phyloP scores from a whole-genome alignment of 208 protist genomes.

The Leishmania gerbilli region DNA sequence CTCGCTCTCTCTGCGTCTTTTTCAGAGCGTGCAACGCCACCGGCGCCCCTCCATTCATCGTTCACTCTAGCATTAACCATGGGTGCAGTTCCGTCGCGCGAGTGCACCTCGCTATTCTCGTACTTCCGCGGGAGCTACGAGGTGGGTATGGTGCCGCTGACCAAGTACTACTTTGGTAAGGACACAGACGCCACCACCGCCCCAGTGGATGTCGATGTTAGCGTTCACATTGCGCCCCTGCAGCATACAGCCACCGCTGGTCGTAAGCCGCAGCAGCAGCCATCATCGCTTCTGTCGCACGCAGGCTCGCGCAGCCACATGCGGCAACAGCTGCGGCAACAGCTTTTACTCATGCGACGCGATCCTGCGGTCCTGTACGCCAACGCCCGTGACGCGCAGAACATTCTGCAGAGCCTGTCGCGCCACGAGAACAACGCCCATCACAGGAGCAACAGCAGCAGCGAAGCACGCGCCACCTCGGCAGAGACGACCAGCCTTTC shows the following conservation, averaged over 20 bases:
- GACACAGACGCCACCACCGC: slow-evolving; percentile 13
- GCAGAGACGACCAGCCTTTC: neutral
- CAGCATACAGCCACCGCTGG: neutral
- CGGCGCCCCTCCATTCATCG: neutral
- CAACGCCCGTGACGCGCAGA: slow-evolving; percentile 48
- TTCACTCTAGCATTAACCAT: slow-evolving; percentile 28
- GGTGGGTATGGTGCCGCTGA: slow-evolving; percentile 82
- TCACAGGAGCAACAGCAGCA: neutral
- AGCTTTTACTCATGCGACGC: slow-evolving; percentile 67
- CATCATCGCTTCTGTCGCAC: neutral
- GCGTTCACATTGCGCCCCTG: neutral
- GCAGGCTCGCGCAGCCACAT: slow-evolving; percentile 10
- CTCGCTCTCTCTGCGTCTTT: neutral
- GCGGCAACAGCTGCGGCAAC: slow-evolving; percentile 52
- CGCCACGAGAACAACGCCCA: neutral
- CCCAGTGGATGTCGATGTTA: neutral
- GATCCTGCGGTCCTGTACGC: slow-evolving; percentile 74
- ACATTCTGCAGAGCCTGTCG: slow-evolving; percentile 33
- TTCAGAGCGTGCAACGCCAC: neutral
- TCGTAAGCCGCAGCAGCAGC: neutral
- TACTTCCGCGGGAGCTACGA: slow-evolving; percentile 89
- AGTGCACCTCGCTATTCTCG: slow-evolving; percentile 74
- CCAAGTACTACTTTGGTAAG: slow-evolving; percentile 69
- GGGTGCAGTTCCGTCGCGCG: slow-evolving; percentile 69
- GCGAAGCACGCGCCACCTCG: neutral